Percentiles rank a stretch among this genome's conserved stretches.
Conservation (phyloP, 257 asterid species). For the Jacaranda mimosifolia region DNA sequence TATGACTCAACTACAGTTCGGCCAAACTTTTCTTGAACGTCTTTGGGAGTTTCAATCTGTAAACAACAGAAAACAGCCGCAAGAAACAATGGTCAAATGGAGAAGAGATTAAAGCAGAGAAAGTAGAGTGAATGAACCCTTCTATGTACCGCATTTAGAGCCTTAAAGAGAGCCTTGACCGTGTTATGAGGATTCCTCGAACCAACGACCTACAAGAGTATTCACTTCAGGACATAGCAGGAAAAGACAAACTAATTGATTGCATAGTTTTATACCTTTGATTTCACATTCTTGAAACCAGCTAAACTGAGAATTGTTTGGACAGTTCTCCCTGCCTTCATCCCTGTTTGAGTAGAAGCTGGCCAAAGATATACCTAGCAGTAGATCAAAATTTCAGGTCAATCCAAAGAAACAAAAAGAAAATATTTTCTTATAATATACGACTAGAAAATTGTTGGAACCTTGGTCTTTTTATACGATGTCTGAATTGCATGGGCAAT, state of each 20-base stretch:
- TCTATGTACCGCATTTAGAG: constrained; percentile 81
- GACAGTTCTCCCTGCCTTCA: constrained; percentile 93
- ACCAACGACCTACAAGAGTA: constrained; percentile 75
- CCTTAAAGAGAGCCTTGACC: constrained; percentile 91
- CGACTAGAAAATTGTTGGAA: constrained; percentile 33
- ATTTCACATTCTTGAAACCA: constrained; percentile 92
- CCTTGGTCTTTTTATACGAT: constrained; percentile 89
- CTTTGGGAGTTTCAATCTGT: constrained; percentile 93
- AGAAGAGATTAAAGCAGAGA: constrained; percentile 14
- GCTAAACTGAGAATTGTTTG: constrained; percentile 80
- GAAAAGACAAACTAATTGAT: background rate
- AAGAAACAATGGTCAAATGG: constrained; percentile 1
- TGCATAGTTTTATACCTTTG: constrained; percentile 64
- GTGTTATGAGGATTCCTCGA: constrained; percentile 96
- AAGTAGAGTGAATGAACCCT: constrained; percentile 20
- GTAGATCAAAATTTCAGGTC: constrained; percentile 28
- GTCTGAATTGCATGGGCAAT: constrained; percentile 96
- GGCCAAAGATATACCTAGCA: constrained; percentile 93
- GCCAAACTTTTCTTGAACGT: constrained; percentile 88
- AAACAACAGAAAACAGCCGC: constrained; percentile 25
- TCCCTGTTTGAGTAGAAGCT: constrained; percentile 82
- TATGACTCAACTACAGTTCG: constrained; percentile 84
- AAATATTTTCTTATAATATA: background rate
- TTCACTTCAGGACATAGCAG: constrained; percentile 37
- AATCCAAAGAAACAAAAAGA: constrained; percentile 22